Conservation (phyloP, 2,329 filamentous ascomycete species). For the Ceratocystis cacaofunesta region DNA sequence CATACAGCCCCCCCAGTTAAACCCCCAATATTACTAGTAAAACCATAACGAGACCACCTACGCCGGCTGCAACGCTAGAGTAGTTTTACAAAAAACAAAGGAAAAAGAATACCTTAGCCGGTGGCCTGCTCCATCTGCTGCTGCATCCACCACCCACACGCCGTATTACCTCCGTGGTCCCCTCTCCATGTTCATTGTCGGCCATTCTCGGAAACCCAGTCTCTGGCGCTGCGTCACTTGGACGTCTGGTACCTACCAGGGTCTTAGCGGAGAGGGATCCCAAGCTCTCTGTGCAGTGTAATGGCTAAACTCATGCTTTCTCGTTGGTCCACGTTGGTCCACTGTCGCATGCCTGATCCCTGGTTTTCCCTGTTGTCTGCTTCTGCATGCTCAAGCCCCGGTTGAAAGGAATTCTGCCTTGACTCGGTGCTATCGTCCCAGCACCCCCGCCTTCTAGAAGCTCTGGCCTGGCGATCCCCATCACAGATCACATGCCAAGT, state of each 20-base stretch:
- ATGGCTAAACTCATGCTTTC: background rate
- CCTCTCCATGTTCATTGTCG: constrained; percentile 1
- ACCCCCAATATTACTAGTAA: background rate
- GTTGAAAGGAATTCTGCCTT: background rate
- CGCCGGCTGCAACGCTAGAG: background rate
- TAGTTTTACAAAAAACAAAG: background rate
- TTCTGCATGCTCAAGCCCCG: background rate
- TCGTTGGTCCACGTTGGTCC: background rate
- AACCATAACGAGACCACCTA: background rate
- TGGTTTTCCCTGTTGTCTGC: background rate
- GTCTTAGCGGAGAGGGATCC: background rate
- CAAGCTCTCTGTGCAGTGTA: background rate
- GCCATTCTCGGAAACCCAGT: constrained; percentile 17
- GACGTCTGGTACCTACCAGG: background rate
- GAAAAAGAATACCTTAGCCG: background rate
- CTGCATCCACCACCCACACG: no score
- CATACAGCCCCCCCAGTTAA: background rate
- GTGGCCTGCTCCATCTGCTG: background rate
- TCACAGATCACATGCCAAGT: constrained; percentile 12
- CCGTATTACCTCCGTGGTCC: background rate
- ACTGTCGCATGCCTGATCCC: background rate
- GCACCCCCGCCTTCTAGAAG: background rate
- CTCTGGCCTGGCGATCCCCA: background rate
- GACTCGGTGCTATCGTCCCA: background rate
- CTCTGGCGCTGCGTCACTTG: no score